A percentile compares a stretch with the other conserved stretches of the same genome.
phyloP scores from a whole-genome alignment of 129 eudicot genomes.

The Flaveria robusta region DNA sequence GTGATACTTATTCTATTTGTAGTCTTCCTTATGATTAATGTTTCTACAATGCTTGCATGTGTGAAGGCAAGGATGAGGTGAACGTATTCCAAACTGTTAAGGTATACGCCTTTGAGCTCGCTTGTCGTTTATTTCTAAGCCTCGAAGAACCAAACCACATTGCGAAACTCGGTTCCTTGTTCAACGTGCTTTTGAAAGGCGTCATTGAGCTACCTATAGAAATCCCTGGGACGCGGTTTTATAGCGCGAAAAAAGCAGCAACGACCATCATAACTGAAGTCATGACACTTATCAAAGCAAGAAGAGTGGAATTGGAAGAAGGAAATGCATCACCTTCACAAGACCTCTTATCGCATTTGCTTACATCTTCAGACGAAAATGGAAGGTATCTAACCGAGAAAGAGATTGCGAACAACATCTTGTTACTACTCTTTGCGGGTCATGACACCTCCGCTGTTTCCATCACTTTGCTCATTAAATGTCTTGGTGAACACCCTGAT shows the following conservation, averaged over 20 bases:
- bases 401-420: conserved; percentile 31
- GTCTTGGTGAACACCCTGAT: conserved; percentile 28
- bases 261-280: not conserved
- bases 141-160: conserved; percentile 35
- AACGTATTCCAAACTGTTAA: conserved; percentile 19
- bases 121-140: conserved; percentile 46
- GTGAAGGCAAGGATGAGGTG: conserved; percentile 15
- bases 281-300: conserved; percentile 1
- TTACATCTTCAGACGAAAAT: conserved; percentile 14
- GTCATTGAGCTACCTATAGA: not conserved
- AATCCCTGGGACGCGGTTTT: conserved; percentile 24
- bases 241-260: conserved; percentile 21
- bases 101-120: conserved; percentile 41
- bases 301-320: not conserved
- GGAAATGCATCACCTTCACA: not conserved
- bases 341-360: conserved; percentile 28
- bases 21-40: too few relatives aligned
- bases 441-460: conserved; percentile 28
- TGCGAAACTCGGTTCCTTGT: conserved; percentile 41
- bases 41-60: not conserved
- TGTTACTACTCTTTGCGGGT: conserved; percentile 28
- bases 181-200: conserved; percentile 53
- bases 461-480: conserved; percentile 24
- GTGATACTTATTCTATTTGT: too few relatives aligned
- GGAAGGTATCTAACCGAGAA: not conserved